Evolutionary conservation across 768 basidiomycete species (phyloP), one percentile per base, ranked within the genome.

Genomic region (Suillus lakei): DNA sequence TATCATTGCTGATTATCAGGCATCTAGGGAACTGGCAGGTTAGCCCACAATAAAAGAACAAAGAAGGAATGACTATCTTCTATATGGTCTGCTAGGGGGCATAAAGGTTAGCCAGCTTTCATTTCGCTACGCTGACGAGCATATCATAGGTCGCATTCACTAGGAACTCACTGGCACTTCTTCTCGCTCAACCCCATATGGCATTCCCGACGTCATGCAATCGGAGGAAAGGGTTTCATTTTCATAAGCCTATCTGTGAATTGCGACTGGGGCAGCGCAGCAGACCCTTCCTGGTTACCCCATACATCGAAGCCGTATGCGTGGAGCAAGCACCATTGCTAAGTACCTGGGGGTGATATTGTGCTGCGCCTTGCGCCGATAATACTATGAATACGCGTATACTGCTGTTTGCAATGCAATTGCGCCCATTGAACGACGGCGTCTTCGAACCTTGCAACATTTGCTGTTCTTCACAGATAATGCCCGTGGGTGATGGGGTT

Each of bases 321-420:
- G 18, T 56, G 55, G 30, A 21, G 5, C 21, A 32, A 54, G 53
- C 12, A n/a, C 53, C 12, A 32, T 34, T 34, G 53, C 32, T 6
- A 54, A 54, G 21, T 12, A 38, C 36, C 9, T 41, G 9, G 26
- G 18, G 26, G 18, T 6, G 38, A 21, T 30, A 6, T 21, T 3
- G 16, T 59, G 26, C 39, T 59, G 58, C 58, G 58, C 58, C 18
- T 41, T 59, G 58, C 18, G 58, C 28, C 39, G 13, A 59, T 59
- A 13, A 41, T 28, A 30, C 41, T 5, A 30, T 28, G 39, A 18
- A 21, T 41, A 18, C 8, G 16, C 16, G 9, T 5, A 28, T 21
- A 41, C 9, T 30, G 5, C 26, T 28, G 9, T 41, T 12, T 59
- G 26, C 58, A 41, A 5, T 28, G 39, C 39, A 41, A 21, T 41